Evolutionary conservation across 2,329 filamentous ascomycete genomes (phyloP), one percentile per base, ranked within the genome.

Genomic region (Salinomyces thailandicus): DNA sequence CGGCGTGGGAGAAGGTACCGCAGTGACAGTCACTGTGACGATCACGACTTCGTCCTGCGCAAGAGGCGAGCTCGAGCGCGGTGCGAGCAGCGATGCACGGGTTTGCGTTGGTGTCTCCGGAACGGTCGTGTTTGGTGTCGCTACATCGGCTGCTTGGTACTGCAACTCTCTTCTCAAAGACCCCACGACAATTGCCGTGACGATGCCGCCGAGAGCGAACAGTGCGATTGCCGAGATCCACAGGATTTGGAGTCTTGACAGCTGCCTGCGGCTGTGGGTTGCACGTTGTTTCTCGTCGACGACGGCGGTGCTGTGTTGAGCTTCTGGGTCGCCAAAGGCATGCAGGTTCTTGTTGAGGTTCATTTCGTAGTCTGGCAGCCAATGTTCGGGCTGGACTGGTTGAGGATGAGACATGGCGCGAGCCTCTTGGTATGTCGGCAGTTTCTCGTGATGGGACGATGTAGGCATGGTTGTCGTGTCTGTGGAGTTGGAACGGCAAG

Each of bases 321-420:
- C 33, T 18, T 35, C 33, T 11, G 33, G 33, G 24, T 35, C 33
- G 22, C 20, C 13, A 15, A 22, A 35, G 16, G 19, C 22, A 17
- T 15, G 33, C 20, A 35, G 15, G 7, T 28, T 22, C 5, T 26
- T 22, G 22, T 35, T 35, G 20, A 35, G 15, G 6, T 35, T 8
- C 3, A 8, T 8, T 14, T 30, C 27, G 4, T 30, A 30, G 11
- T 12, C 14, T 16, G 27, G 27, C 14, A 30, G 14, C 11, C 22
- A 30, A 12, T n/a, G 11, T n/a, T n/a, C n/a, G n/a, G n/a, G n/a
- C n/a, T n/a, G n/a, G n/a, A n/a, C 20, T 24, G 20, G 7, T 24
- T 24, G 20, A 24, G n/a, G n/a, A 7, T 24, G 20, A 24, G n/a
- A 7, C 20, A n/a, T 24, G 20, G 7, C 20, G 20, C 7, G 20